Base-by-base conservation (phyloP, 805 yeast genomes). In the Wickerhamomyces bisporus region DNA sequence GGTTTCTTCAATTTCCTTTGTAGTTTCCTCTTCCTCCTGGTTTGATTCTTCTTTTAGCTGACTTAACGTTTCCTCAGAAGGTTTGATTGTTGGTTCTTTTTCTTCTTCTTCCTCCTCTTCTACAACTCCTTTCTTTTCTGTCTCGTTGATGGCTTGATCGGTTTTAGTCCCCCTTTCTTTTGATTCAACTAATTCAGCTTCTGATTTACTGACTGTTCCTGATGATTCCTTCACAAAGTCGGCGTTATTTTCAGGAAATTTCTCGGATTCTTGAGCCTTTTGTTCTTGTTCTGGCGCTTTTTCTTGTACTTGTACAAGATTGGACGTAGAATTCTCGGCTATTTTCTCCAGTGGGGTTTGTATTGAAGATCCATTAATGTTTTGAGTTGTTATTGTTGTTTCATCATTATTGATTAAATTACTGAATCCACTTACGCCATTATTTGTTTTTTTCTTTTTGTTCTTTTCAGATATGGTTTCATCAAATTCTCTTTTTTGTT, bases 401-500 rank as follows among this genome's bases (percentile, higher is more conserved):
- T 30, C 32, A 16, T 26, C 34, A 9, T 31, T 26, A 12, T 26
- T 26, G 15, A 29, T 16, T n/a, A 14, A 27, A 19, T 19, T 28
- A 12, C 31, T 32, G 19, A 24, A 34, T 21, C 24, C 35, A 26
- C n/a, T 26, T 3, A 29, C 17, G 18, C 15, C 25, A 5, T 30
- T 30, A 27, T 39, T 32, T 11, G 36, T 18, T 27, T 36, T 42
- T 4, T 26, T 26, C 30, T 42, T 42, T 26, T 42, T 42, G 21
- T 36, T 39, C n/a, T 31, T 20, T 13, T 34, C 39, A 2, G 15
- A 8, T 7, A 15, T 28, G 9, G 16, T 34, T 4, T 42, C 42
- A 12, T 42, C 45, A 10, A 38, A 19, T 31, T 42, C 45, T 24
- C 45, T 36, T 33, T 42, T 42, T 9, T 39, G 36, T 18, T 35